Evolutionary conservation across 2,329 filamentous ascomycete genomes (phyloP).

Genomic region (Ophiostoma fasciatum): DNA sequence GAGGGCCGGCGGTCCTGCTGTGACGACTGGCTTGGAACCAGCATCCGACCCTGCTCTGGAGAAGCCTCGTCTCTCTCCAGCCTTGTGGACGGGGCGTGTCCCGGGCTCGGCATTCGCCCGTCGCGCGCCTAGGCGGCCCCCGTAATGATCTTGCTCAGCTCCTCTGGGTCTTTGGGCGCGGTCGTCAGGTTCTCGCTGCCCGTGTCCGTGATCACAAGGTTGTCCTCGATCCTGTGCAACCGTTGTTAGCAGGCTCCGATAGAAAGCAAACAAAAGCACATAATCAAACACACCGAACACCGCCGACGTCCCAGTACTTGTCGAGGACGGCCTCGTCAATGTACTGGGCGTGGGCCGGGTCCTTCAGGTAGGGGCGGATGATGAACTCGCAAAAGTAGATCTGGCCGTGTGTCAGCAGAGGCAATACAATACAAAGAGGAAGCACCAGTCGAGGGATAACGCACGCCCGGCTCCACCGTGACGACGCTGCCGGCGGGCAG

Average conservation of each 20-base stretch:
- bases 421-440: background rate
- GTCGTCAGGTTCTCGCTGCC: slow-evolving; percentile 52
- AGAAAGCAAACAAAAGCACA: background rate
- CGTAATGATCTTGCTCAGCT: slow-evolving; percentile 40
- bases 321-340: slow-evolving; percentile 62
- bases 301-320: slow-evolving; percentile 70
- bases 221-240: slow-evolving; percentile 38
- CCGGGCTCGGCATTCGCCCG: too few species aligned
- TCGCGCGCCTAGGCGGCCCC: background rate
- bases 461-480: slow-evolving; percentile 83
- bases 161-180: slow-evolving; percentile 44
- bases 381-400: slow-evolving; percentile 89
- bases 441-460: slow-evolving; percentile 16
- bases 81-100: too few species aligned
- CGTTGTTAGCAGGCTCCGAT: background rate
- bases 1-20: too few species aligned
- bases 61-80: background rate
- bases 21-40: too few species aligned
- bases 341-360: slow-evolving; percentile 57
- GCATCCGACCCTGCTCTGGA: background rate
- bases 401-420: slow-evolving; percentile 19
- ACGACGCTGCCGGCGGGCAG: slow-evolving; percentile 71
- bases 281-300: slow-evolving; percentile 42
- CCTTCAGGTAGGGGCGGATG: slow-evolving; percentile 62
- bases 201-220: slow-evolving; percentile 46